phyloP scores from a whole-genome alignment of 345 rosid genomes.

The Cochlearia excelsa region DNA sequence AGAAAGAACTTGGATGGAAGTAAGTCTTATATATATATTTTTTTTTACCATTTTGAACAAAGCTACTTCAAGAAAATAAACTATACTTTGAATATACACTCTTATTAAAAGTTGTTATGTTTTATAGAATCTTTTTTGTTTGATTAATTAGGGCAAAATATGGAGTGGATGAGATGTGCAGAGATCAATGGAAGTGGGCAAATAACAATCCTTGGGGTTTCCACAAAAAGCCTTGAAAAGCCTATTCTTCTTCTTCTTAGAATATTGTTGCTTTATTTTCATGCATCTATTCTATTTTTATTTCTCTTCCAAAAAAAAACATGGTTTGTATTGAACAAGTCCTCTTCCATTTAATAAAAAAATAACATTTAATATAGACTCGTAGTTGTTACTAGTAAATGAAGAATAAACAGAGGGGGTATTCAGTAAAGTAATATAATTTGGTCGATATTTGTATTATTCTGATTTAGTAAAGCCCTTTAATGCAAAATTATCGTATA shows the following conservation, averaged over 20 bases:
- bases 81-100: no score
- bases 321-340: slow-evolving; percentile 8
- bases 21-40: slow-evolving; percentile 29
- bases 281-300: slow-evolving; percentile 14
- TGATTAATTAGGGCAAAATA: slow-evolving; percentile 65
- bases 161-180: slow-evolving; percentile 88
- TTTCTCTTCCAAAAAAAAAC: slow-evolving; percentile 1
- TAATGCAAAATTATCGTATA: background rate
- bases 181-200: slow-evolving; percentile 97
- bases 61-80: no score
- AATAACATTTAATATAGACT: no score
- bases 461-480: background rate
- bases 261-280: background rate
- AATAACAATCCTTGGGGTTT: slow-evolving; percentile 84
- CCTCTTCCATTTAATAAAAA: slow-evolving; percentile 18
- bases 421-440: background rate
- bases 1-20: slow-evolving; percentile 92
- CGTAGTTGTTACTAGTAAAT: no score
- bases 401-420: no score
- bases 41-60: background rate
- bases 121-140: no score
- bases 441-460: background rate
- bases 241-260: background rate
- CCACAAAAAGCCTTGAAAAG: slow-evolving; percentile 46
- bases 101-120: no score